These are phyloP conservation scores for Tricholomella constricta DNA, from an alignment of 768 basidiomycete species.

Conservation along the genomic window DNA sequence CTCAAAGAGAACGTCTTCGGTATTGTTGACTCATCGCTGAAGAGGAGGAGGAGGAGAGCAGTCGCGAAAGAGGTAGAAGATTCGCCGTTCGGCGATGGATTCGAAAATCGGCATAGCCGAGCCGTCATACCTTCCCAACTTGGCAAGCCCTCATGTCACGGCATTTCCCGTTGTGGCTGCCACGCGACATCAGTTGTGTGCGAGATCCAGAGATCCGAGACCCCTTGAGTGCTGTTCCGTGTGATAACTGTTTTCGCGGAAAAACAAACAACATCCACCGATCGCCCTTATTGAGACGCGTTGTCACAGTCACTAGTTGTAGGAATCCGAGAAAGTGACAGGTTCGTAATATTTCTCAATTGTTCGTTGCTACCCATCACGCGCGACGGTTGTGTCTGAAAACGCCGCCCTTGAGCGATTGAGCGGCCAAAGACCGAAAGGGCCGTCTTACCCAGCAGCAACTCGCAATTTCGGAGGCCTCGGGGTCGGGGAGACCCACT, in stretches of 20 bases:
- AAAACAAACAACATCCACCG: constrained; percentile 1
- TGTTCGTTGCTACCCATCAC: constrained; percentile 20
- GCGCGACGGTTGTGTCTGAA: constrained; percentile 18
- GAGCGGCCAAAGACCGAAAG: constrained; percentile 3
- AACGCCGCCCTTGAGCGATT: constrained; percentile 15
- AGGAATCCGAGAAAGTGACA: constrained; percentile 2
- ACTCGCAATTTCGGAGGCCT: constrained; percentile 17
- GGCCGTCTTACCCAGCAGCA: not conserved
- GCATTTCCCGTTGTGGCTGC: too few species aligned
- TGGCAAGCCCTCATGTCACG: too few species aligned
- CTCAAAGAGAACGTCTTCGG: too few species aligned
- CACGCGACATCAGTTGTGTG: too few species aligned
- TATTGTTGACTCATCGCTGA: too few species aligned
- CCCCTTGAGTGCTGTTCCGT: too few species aligned
- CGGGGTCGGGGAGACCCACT: constrained; percentile 21
- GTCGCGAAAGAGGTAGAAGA: too few species aligned
- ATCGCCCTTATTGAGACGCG: not conserved
- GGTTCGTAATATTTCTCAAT: constrained; percentile 3
- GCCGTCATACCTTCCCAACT: too few species aligned
- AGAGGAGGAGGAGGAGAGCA: too few species aligned
- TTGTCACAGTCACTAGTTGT: constrained; percentile 7
- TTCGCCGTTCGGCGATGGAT: too few species aligned
- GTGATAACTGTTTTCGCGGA: constrained; percentile 4
- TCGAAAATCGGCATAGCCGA: too few species aligned
- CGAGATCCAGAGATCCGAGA: too few species aligned